Base-by-base conservation (phyloP, 495 filamentous ascomycete species). In the Hyaloscypha hepaticicola region DNA sequence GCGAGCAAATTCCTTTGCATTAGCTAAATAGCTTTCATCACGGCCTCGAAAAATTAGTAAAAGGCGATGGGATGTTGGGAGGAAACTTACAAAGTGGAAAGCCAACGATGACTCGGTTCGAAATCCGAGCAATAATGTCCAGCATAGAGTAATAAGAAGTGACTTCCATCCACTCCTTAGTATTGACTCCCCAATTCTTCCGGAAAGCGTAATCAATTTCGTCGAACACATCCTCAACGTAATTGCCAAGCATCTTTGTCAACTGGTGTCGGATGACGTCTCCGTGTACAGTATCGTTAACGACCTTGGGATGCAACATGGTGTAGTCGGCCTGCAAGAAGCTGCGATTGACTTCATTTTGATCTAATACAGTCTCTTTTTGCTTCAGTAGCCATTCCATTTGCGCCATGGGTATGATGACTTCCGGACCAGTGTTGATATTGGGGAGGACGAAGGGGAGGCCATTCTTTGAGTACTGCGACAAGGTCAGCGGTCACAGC, bases 21-120 rank as follows among this genome's bases (percentile, higher is more conserved):
- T 70, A 5, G 72, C 64, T 7, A 83, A 70, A 70, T 81, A 77
- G 0, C 73, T 70, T 7, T 69, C 66, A 58, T 83, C 70, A 1
- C 76, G 80, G 55, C 66, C 61, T 68, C 16, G 1, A 24, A 28
- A 63, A 0, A 41, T 61, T 41, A 65, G 45, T 31, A 25, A 55
- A 9, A 27, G 1, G 11, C 25, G 28, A 25, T 31, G 3, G 26
- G 1, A 49, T 22, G 9, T 21, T 41, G 28, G 26, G 11, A 14
- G 12, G n/a, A 55, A 38, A 64, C 66, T 49, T 61, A 68, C 81
- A 82, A 5, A 82, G 66, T 12, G 75, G 72, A 1, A 73, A 59
- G 5, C 83, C 82, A 45, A 82, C 70, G 26, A 83, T 77, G 26
- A 82, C 73, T 24, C 77, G 68, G 12, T 75, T 76, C 0, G 78